Evolutionary conservation across 768 basidiomycete genomes (phyloP), one percentile per base, ranked within the genome.

Genomic region (Austroboletus eburneus): DNA sequence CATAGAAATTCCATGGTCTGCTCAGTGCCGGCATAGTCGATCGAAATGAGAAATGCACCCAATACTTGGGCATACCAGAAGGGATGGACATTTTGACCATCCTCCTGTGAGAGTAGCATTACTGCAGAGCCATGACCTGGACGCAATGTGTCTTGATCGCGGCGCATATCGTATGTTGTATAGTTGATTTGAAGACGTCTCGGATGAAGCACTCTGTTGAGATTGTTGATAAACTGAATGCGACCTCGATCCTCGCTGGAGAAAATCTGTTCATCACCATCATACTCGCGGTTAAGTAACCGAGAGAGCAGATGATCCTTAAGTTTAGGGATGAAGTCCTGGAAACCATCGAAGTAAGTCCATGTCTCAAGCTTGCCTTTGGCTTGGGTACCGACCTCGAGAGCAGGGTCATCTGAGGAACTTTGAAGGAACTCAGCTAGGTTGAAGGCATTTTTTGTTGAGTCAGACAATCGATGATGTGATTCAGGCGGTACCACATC

Each of bases 41-140:
- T 50, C 2, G 48, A n/a, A 4, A 54, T 51, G 21, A 59, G 51
- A 43, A 57, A 63, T 2, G 65, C 55, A 4, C 56, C 51, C 14
- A 55, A 21, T 6, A 61, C 52, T 27, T 49, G 27, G 0, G 57
- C 52, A 38, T 66, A 63, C 56, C 57, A 57, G 30, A 51, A 64
- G 3, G 54, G 57, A 37, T 61, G 55, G 3, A 46, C 13, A 21
- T 52, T 32, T 1, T 17, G 13, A 9, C 29, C 42, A 16, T 59
- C 43, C 44, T 59, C 56, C 0, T 22, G 24, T 1, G 54, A 51
- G 2, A 56, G 49, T 1, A 52, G 12, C 61, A 67, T 63, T 5
- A 68, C 32, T 14, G 52, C 34, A 3, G 37, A 38, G 9, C 59
- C 46, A 1, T 42, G 45, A 0, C 53, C 40, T 0, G 58, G 59